Evolutionary conservation across 257 asterid genomes (phyloP).

Genomic region (Salvia rosmarinus): DNA sequence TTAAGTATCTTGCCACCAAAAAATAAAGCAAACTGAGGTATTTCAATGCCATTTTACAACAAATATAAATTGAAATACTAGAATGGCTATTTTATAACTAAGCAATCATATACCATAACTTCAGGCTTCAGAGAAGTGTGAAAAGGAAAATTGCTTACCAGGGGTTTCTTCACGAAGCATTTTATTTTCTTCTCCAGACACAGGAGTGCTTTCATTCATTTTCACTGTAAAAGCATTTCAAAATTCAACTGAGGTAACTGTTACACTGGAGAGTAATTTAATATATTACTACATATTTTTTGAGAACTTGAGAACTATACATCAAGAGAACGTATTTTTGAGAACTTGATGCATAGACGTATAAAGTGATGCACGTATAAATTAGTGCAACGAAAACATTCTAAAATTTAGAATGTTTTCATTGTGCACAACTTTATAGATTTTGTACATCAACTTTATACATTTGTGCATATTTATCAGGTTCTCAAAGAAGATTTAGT

Average conservation of each 20-base stretch:
- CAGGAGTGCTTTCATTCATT: slow-evolving; percentile 46
- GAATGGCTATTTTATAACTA: neutral
- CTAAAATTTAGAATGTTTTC: no score
- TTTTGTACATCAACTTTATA: no score
- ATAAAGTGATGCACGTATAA: no score
- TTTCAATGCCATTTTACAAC: neutral
- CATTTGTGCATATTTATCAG: no score
- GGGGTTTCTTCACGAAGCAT: slow-evolving; percentile 58
- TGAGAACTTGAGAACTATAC: no score
- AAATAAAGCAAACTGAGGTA: slow-evolving; percentile 24
- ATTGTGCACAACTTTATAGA: no score
- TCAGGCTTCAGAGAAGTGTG: slow-evolving; percentile 19
- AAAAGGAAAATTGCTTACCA: slow-evolving; percentile 46
- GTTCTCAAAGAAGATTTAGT: no score
- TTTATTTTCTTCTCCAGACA: slow-evolving; percentile 57
- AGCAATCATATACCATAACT: slow-evolving; percentile 6
- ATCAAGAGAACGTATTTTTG: no score
- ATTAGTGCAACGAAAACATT: no score
- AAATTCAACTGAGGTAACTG: slow-evolving; percentile 23
- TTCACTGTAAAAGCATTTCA: slow-evolving; percentile 51
- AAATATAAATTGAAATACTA: slow-evolving; percentile 3
- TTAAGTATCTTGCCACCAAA: slow-evolving; percentile 5
- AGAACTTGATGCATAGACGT: no score
- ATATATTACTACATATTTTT: no score
- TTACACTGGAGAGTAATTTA: slow-evolving; percentile 1